These are phyloP conservation scores for Sphagnum fallax DNA, from an alignment of 228 moss, liverwort and hornwort species.

Conservation along the genomic window DNA sequence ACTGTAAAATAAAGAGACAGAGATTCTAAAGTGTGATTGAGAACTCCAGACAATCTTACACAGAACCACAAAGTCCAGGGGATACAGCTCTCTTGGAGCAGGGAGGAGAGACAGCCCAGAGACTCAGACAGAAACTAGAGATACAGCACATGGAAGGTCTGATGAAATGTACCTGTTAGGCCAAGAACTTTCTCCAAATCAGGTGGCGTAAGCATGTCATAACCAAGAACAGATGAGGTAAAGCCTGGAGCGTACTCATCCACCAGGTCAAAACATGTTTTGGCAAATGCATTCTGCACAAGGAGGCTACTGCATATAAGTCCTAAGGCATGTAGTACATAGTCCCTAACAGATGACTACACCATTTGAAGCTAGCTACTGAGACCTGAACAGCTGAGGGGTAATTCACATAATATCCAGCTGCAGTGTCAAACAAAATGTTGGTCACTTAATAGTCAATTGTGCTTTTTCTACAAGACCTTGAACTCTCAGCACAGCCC, in stretches of 20 bases:
- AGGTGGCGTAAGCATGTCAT: constrained; percentile 92
- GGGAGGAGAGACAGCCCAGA: too few relatives aligned
- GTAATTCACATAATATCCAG: not conserved
- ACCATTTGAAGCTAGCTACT: not conserved
- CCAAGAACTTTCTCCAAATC: constrained; percentile 78
- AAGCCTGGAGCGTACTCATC: constrained; percentile 93
- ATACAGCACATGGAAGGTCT: too few relatives aligned
- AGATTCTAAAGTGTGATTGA: too few relatives aligned
- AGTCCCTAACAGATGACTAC: not conserved
- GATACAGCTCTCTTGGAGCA: too few relatives aligned
- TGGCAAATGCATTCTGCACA: constrained; percentile 56
- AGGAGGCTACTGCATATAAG: not conserved
- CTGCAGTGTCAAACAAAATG: not conserved
- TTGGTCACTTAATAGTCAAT: not conserved
- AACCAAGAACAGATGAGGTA: constrained; percentile 61
- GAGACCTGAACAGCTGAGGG: not conserved
- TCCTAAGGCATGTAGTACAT: too few relatives aligned
- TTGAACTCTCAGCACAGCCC: too few relatives aligned
- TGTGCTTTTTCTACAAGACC: too few relatives aligned
- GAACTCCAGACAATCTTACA: too few relatives aligned
- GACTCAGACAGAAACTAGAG: too few relatives aligned
- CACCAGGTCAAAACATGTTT: constrained; percentile 71
- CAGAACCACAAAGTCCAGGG: too few relatives aligned
- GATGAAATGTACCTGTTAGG: constrained; percentile 53
- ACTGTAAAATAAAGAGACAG: too few relatives aligned